These are phyloP conservation scores for Blastosporella zonata DNA, from an alignment of 1,284 basidiomycete species.

Conservation along the genomic window DNA sequence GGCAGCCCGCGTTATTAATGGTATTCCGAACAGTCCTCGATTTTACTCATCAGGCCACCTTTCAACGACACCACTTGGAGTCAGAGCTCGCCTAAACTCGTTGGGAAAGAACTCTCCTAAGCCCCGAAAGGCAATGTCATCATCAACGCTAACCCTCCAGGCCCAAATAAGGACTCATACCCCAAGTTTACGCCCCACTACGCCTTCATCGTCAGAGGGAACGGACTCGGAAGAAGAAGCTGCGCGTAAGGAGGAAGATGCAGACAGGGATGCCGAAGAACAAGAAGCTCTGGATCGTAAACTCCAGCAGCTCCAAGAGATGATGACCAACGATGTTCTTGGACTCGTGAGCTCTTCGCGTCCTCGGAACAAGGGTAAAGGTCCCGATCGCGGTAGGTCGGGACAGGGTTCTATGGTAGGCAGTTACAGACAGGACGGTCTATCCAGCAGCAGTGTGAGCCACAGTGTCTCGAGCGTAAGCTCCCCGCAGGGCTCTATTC, in stretches of 20 bases:
- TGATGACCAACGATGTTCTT: slow-evolving; percentile 69
- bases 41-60: slow-evolving; percentile 37
- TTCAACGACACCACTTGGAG: slow-evolving; percentile 47
- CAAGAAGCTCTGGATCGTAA: slow-evolving; percentile 64
- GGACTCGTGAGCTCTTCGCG: slow-evolving; percentile 61
- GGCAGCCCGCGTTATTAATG: slow-evolving; percentile 26
- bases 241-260: slow-evolving; percentile 60
- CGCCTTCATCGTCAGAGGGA: slow-evolving; percentile 48
- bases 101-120: slow-evolving; percentile 48
- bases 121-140: slow-evolving; percentile 56
- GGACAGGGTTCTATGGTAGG: slow-evolving; percentile 33
- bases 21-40: slow-evolving; percentile 31
- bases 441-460: slow-evolving; percentile 53
- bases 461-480: slow-evolving; percentile 68
- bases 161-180: slow-evolving; percentile 37
- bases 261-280: slow-evolving; percentile 61
- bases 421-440: slow-evolving; percentile 34
- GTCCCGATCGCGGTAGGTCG: slow-evolving; percentile 44
- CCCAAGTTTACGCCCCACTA: slow-evolving; percentile 36
- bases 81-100: slow-evolving; percentile 68
- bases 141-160: slow-evolving; percentile 67
- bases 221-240: slow-evolving; percentile 60
- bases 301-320: slow-evolving; percentile 58
- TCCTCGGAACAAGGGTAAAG: slow-evolving; percentile 32
- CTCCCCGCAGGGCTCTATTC: slow-evolving; percentile 73